A percentile compares a stretch with the other conserved stretches of the same genome.
Conservation (phyloP, 352 stramenopile species). For the Pythium phragmiticola region DNA sequence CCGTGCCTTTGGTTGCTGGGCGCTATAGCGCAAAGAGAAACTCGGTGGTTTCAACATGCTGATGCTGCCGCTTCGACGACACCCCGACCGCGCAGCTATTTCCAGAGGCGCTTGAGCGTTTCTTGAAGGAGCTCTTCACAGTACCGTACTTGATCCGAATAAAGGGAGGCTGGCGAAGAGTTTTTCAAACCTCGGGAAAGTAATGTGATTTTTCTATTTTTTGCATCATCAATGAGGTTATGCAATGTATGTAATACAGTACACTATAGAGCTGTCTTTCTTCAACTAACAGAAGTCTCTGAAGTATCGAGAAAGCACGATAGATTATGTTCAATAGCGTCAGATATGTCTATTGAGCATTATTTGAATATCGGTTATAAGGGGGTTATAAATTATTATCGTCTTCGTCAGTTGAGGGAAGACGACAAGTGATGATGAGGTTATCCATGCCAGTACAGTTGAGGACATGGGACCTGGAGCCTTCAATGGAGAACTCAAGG, state of each 20-base stretch:
- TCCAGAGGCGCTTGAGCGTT: background rate
- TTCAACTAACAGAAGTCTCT: background rate
- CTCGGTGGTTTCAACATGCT: constrained; percentile 1
- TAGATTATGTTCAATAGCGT: too few species aligned
- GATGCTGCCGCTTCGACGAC: too few species aligned
- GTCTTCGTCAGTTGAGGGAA: too few species aligned
- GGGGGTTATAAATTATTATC: too few species aligned
- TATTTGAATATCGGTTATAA: too few species aligned
- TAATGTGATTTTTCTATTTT: too few species aligned
- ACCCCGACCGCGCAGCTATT: too few species aligned
- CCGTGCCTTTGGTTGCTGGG: background rate
- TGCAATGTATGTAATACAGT: background rate
- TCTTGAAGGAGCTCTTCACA: background rate
- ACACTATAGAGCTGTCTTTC: background rate
- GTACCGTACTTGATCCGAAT: background rate
- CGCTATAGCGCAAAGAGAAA: too few species aligned
- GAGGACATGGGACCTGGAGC: constrained; percentile 4
- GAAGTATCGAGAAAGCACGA: background rate
- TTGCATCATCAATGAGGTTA: background rate
- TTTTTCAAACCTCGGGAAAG: too few species aligned
- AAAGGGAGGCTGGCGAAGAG: too few species aligned
- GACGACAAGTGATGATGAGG: background rate
- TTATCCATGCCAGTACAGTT: constrained; percentile 4
- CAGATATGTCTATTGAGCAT: too few species aligned
- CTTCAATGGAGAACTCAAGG: too few species aligned